These are phyloP conservation scores for Trichocomaceae sp. DNA, from an alignment of 2,329 filamentous ascomycete genomes.

Conservation along the genomic window DNA sequence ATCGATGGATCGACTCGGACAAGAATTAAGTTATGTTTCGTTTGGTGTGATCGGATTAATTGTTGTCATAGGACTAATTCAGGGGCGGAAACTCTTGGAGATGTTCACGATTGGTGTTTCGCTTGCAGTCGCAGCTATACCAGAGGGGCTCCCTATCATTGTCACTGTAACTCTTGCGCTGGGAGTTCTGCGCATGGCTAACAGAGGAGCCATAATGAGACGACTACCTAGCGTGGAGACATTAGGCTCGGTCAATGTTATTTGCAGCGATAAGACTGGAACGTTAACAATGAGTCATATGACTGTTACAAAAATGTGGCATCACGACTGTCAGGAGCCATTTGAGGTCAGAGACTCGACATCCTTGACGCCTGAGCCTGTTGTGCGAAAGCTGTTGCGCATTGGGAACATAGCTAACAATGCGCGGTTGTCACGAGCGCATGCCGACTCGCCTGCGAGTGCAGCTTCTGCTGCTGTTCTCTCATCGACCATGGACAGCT, in stretches of 20 bases:
- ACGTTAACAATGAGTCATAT: conserved; percentile 97
- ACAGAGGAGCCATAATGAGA: conserved; percentile 87
- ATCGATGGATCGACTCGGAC: conserved; percentile 95
- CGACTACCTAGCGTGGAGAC: conserved; percentile 96
- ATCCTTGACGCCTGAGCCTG: conserved; percentile 57
- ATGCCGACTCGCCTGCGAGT: conserved; percentile 63
- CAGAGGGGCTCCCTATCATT: conserved; percentile 93
- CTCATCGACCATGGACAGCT: conserved; percentile 67
- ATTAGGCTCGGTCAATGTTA: conserved; percentile 96
- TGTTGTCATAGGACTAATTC: conserved; percentile 79
- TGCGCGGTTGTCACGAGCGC: conserved; percentile 67
- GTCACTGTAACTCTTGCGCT: conserved; percentile 94
- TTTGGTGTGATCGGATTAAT: conserved; percentile 93
- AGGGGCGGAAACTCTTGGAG: conserved; percentile 82
- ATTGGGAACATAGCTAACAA: conserved; percentile 98
- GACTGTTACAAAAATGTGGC: conserved; percentile 96
- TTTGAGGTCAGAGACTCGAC: conserved; percentile 52
- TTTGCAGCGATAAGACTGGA: conserved; percentile 97
- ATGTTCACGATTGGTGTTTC: conserved; percentile 98
- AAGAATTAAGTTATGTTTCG: conserved; percentile 93
- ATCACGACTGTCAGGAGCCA: conserved; percentile 62
- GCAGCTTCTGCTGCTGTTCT: conserved; percentile 69
- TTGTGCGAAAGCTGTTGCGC: conserved; percentile 72
- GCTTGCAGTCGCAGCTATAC: conserved; percentile 90
- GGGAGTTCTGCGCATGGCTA: conserved; percentile 94